Conservation (phyloP, 306 rosid species). For the Gastrolobium villosum region DNA sequence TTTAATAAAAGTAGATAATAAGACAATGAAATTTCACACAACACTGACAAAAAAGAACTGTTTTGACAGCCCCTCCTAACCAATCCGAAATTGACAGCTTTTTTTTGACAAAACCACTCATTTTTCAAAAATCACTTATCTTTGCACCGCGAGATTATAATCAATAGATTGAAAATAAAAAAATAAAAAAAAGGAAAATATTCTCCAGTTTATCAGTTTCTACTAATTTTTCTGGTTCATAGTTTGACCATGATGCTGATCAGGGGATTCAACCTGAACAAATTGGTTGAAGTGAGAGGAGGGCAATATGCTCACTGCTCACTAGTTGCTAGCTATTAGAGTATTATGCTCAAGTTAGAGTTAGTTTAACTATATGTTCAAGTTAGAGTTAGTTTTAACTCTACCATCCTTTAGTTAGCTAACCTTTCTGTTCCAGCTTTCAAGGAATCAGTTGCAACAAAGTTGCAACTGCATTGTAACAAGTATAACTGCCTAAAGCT, state of each 20-base stretch:
- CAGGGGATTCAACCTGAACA: not conserved
- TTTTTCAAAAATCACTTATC: conserved; percentile 8
- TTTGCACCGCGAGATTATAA: not conserved
- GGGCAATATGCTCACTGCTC: conserved; percentile 12
- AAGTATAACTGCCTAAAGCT: too few relatives aligned
- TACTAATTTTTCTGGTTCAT: not conserved
- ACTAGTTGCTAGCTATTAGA: not conserved
- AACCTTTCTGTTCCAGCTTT: too few relatives aligned
- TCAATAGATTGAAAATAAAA: not conserved
- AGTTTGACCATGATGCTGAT: conserved; percentile 15
- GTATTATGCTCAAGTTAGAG: too few relatives aligned
- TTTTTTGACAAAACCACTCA: not conserved
- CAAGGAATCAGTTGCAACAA: too few relatives aligned
- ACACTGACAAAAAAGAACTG: not conserved
- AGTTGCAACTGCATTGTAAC: too few relatives aligned
- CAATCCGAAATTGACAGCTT: not conserved
- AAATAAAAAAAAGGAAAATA: not conserved
- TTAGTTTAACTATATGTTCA: too few relatives aligned
- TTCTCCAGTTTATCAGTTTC: not conserved
- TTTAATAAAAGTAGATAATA: not conserved
- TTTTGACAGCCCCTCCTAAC: not conserved
- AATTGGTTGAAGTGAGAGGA: conserved; percentile 5
- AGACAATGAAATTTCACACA: not conserved
- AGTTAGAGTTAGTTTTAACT: too few relatives aligned
- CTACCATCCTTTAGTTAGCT: too few relatives aligned